Conservation (phyloP, 225 moss, liverwort and hornwort species). For the Polytrichum commune region DNA sequence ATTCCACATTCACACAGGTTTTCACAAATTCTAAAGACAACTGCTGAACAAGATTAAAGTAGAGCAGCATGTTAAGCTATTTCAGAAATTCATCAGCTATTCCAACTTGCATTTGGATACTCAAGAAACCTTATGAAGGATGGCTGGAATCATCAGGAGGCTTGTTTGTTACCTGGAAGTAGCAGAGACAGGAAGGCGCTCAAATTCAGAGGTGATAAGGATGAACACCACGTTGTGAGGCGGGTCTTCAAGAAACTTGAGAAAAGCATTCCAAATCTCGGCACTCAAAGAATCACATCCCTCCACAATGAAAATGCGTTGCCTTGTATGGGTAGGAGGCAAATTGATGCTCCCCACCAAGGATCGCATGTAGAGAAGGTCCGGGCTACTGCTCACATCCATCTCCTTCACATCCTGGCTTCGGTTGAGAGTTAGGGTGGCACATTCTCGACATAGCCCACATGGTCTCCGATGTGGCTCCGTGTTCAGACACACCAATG, state of each 20-base stretch:
- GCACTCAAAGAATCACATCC: constrained; percentile 66
- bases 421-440: constrained; percentile 43
- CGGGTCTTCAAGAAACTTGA: constrained; percentile 68
- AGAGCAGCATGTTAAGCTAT: too few species aligned
- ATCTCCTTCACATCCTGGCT: constrained; percentile 64
- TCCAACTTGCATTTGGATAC: too few species aligned
- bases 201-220: constrained; percentile 71
- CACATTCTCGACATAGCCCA: constrained; percentile 74
- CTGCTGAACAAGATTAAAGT: too few species aligned
- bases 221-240: constrained; percentile 69
- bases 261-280: constrained; percentile 71
- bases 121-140: too few species aligned
- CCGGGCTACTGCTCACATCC: constrained; percentile 51
- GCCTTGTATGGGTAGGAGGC: constrained; percentile 44
- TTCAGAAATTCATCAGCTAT: too few species aligned
- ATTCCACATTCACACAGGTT: too few species aligned
- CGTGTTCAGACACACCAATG: constrained; percentile 62
- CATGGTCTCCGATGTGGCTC: constrained; percentile 65
- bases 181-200: constrained; percentile 63
- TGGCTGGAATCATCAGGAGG: not conserved
- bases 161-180: constrained; percentile 44
- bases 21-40: too few species aligned
- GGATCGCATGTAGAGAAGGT: constrained; percentile 49
- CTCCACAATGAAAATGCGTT: constrained; percentile 73
- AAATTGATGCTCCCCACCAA: constrained; percentile 38